Conservation (phyloP, 345 rosid genomes). For the Lepidium africanum region DNA sequence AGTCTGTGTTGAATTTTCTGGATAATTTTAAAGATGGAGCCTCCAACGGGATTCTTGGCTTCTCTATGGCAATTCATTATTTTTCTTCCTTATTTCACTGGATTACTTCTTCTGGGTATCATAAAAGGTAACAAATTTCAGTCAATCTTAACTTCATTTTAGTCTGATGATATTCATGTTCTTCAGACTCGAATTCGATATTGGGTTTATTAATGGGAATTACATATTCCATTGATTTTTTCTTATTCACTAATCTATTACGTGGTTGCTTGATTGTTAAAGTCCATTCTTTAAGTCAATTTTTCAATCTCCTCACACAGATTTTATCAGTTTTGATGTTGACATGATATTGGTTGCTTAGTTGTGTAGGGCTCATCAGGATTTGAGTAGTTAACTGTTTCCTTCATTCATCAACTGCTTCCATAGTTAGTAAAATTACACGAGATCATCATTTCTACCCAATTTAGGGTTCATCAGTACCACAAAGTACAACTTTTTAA, state of each 20-base stretch:
- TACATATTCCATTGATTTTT: not conserved
- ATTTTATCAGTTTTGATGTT: not conserved
- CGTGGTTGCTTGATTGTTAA: not conserved
- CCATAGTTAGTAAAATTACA: not conserved
- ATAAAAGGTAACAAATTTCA: slow-evolving; percentile 48
- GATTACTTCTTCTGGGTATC: slow-evolving; percentile 65
- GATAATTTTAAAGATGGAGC: slow-evolving; percentile 57
- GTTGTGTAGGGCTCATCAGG: not conserved
- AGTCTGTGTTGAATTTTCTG: slow-evolving; percentile 25
- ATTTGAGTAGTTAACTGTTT: not conserved
- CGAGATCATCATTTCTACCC: not conserved
- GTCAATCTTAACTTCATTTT: not conserved
- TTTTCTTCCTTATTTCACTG: slow-evolving; percentile 81
- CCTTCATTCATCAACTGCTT: slow-evolving; percentile 3
- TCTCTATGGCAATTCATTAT: slow-evolving; percentile 57
- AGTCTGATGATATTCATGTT: not conserved
- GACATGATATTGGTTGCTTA: not conserved
- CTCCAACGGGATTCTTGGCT: slow-evolving; percentile 62
- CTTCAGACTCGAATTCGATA: not conserved
- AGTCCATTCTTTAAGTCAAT: not conserved
- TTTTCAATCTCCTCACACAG: not conserved
- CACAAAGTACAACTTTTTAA: not conserved
- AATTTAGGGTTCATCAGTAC: not conserved
- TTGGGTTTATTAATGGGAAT: not conserved
- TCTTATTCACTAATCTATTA: not conserved